Percentiles rank a stretch among this genome's conserved stretches.
These are phyloP conservation scores for Ceratobasidium sp. DNA, from an alignment of 1,284 basidiomycete species.

Conservation along the genomic window DNA sequence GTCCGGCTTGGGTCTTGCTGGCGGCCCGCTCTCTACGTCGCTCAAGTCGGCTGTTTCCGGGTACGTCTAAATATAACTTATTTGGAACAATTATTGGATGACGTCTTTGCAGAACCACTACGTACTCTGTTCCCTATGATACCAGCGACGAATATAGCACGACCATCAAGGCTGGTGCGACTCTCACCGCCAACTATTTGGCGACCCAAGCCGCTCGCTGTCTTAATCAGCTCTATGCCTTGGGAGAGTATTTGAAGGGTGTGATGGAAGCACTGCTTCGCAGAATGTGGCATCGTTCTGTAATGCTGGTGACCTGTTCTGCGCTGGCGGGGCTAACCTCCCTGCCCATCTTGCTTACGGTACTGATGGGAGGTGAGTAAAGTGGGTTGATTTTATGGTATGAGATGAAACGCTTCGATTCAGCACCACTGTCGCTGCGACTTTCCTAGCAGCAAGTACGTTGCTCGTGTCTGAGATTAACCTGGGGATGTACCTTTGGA, in stretches of 20 bases:
- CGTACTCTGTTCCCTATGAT: constrained; percentile 35
- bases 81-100: neutral
- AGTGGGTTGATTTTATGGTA: neutral
- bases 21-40: constrained; percentile 5
- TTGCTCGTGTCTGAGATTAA: neutral
- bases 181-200: constrained; percentile 22
- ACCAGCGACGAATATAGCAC: constrained; percentile 31
- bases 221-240: constrained; percentile 21
- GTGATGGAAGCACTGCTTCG: constrained; percentile 23
- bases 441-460: constrained; percentile 29
- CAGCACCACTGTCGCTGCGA: constrained; percentile 23
- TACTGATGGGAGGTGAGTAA: constrained; percentile 40
- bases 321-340: constrained; percentile 16
- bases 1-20: constrained; percentile 20
- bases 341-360: constrained; percentile 41
- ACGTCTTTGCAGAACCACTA: constrained; percentile 14
- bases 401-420: neutral
- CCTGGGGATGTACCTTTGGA: no score
- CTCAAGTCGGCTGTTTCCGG: constrained; percentile 30
- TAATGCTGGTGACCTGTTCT: constrained; percentile 39
- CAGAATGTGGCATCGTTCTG: constrained; percentile 35
- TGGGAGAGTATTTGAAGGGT: constrained; percentile 37
- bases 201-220: constrained; percentile 23
- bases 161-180: constrained; percentile 25
- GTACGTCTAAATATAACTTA: neutral